Conservation (phyloP, 148 eudicot genomes). For the Vaccinium corymbosum region DNA sequence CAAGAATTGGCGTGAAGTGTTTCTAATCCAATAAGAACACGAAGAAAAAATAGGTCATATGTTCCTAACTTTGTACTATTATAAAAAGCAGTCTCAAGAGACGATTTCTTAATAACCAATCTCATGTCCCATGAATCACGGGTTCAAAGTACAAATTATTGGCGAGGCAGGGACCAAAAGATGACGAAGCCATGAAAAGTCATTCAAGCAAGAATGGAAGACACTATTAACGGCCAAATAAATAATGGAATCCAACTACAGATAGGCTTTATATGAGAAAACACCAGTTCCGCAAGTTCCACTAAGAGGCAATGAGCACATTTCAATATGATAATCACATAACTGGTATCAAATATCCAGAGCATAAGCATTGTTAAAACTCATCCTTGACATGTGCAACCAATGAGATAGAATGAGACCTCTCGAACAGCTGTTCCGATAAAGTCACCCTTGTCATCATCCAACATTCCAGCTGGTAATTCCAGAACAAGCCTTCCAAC, state of each 20-base stretch:
- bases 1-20: neutral
- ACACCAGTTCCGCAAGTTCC: neutral
- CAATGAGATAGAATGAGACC: constrained; percentile 39
- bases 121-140: neutral
- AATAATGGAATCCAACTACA: neutral
- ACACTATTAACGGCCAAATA: neutral
- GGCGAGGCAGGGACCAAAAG: neutral
- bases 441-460: constrained; percentile 84
- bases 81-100: neutral
- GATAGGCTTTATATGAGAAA: neutral
- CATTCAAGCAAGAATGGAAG: neutral
- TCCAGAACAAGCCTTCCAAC: constrained; percentile 81
- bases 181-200: neutral
- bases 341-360: neutral
- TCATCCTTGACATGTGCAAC: neutral
- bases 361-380: neutral
- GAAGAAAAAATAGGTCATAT: neutral
- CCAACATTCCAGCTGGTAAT: constrained; percentile 98
- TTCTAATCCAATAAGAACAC: neutral
- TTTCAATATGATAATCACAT: neutral
- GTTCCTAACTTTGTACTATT: neutral
- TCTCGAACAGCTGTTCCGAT: constrained; percentile 92
- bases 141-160: neutral
- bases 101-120: neutral
- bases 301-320: neutral